These are phyloP conservation scores for Xylariaceae sp. DNA, from an alignment of 2,329 filamentous ascomycete genomes.

Conservation along the genomic window DNA sequence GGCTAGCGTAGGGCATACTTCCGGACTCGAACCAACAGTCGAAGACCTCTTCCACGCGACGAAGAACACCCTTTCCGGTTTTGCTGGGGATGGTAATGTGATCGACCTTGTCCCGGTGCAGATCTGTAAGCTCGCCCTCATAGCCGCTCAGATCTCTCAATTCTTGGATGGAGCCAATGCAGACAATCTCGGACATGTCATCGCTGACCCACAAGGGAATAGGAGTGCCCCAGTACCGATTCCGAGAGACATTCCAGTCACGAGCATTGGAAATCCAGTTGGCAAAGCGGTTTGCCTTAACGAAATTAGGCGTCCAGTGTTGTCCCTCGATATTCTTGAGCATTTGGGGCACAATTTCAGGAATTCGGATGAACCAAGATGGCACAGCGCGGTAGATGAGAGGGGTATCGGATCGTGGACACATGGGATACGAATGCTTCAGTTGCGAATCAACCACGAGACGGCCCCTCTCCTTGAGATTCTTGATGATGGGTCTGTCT, in stretches of 20 bases:
- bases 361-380: slow-evolving; percentile 91
- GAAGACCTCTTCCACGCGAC: slow-evolving; percentile 83
- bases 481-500: slow-evolving; percentile 89
- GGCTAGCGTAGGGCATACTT: slow-evolving; percentile 89
- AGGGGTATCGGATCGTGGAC: slow-evolving; percentile 90
- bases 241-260: slow-evolving; percentile 94
- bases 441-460: slow-evolving; percentile 83
- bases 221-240: slow-evolving; percentile 93
- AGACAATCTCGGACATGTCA: slow-evolving; percentile 81
- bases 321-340: slow-evolving; percentile 85
- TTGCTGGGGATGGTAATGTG: slow-evolving; percentile 91
- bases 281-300: slow-evolving; percentile 87
- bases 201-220: slow-evolving; percentile 91
- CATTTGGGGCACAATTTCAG: slow-evolving; percentile 80
- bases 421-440: slow-evolving; percentile 90
- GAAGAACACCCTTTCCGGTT: slow-evolving; percentile 78
- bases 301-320: slow-evolving; percentile 86
- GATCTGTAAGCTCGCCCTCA: slow-evolving; percentile 75
- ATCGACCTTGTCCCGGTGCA: slow-evolving; percentile 92
- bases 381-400: slow-evolving; percentile 90
- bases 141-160: slow-evolving; percentile 85
- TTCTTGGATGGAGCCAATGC: slow-evolving; percentile 80
- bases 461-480: slow-evolving; percentile 73
- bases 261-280: slow-evolving; percentile 89
- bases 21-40: slow-evolving; percentile 98